Evolutionary conservation across 192 early-diverging fungal species (phyloP), one percentile per base, ranked within the genome.

Genomic region (Umbelopsis sp.): DNA sequence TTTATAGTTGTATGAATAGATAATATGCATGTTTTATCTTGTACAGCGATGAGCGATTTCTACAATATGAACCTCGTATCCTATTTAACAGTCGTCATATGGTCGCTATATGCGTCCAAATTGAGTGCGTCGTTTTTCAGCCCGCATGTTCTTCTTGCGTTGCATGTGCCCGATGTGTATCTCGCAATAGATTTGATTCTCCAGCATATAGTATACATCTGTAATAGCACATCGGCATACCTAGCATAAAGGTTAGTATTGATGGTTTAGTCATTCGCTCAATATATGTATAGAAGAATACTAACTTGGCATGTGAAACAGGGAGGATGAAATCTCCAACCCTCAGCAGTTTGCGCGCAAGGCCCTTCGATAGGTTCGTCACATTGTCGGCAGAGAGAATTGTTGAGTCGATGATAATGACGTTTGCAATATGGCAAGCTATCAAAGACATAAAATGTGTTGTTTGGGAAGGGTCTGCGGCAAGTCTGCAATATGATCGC

Each of bases 401-500:
- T 88, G 74, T 94, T 95, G 66, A 90, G 79, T 83, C 90, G 86
- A 69, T 97, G 94, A 73, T 94, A 97, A 81, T 95, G 92, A 33
- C 91, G 84, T 64, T 86, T 81, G 78, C 94, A 96, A 76, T 93
- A 92, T 53, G 94, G 95, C 44, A 83, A 81, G 76, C 92, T 86
- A 1, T 93, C 89, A 75, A 88, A 88, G n/a, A 97, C 95, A 75
- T 95, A 97, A 72, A 97, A 97, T 55, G 85, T 89, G 68, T 90
- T 91, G 70, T 92, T 89, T 8, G 90, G 90, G 74, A 94, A 94
- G 13, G 87, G 84, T 49, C 74, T 75, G 49, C 78, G 83, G 73
- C 92, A 94, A 0, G 83, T 89, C 74, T 83, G 67, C 20, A 47
- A 35, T 50, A 23, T 37, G 16, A 37, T 50, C 8, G n/a, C 4